Base-by-base conservation (phyloP, 1,284 basidiomycete species). In the Cryptococcus deneoformans region DNA sequence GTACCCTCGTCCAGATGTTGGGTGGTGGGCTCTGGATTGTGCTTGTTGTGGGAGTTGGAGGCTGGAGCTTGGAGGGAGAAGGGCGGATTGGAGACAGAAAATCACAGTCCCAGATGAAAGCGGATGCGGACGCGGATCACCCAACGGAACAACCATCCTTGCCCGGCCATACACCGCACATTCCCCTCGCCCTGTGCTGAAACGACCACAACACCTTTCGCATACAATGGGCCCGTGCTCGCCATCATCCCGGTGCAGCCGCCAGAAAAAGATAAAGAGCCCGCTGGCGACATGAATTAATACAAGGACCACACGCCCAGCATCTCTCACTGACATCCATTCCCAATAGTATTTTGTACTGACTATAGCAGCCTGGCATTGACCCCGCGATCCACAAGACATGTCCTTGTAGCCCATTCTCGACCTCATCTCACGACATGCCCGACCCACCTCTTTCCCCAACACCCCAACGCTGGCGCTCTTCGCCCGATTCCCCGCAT, bases 371-470 rank as follows among this genome's bases (percentile, higher is more conserved):
- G 29, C 46, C 46, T 14, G 46, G 2, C 46, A 46, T 11, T 29
- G 29, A 46, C 46, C 24, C 14, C 24, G 4, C 11, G 20, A n/a
- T 5, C 12, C 20, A 46, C 7, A 34, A 39, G 51, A 40, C 51
- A 52, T 52, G 51, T 24, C 51, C 20, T 36, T 40, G 14, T 52
- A 29, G 40, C 20, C 40, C 14, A 40, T 16, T n/a, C n/a, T 39
- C 34, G 12, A 11, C 40, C 40, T 42, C 40, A 16, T 42, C 29
- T 20, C 14, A 34, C 10, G 39, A 40, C 39, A 63, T 63, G 61
- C 58, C 70, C 49, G n/a, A 45, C 1, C 46, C 46, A 46, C 73
- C 73, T 44, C 60, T 75, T 37, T 72, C 70, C 48, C 73, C 73
- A 7, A 64, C 63, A 8, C 73, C 73, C 20, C 68, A 66, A 20